Percentiles rank a stretch among this genome's conserved stretches.
These are phyloP conservation scores for Penicillium maclennaniae DNA, from an alignment of 495 filamentous ascomycete genomes.

Conservation along the genomic window DNA sequence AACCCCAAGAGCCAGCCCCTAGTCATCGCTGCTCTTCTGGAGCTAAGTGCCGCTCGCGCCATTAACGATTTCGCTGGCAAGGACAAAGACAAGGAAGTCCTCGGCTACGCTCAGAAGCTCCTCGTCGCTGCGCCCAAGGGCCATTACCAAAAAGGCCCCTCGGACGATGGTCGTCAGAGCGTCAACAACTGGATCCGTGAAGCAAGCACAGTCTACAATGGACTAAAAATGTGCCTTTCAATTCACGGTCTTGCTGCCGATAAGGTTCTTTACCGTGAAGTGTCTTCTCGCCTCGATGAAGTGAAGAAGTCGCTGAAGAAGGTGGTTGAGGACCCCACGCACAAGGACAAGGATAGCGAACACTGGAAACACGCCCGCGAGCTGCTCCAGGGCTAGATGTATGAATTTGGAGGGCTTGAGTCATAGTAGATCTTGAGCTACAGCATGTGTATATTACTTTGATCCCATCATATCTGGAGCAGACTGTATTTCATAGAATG, in stretches of 20 bases:
- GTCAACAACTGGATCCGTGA: conserved; percentile 25
- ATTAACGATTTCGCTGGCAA: conserved; percentile 25
- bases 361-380: neutral
- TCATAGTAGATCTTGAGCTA: neutral
- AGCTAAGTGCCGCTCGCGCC: conserved; percentile 41
- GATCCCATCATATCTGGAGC: conserved; percentile 18
- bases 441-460: conserved; percentile 27
- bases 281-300: conserved; percentile 3
- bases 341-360: neutral
- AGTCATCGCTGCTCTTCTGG: conserved; percentile 42
- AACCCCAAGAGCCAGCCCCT: conserved; percentile 38
- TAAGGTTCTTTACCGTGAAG: conserved; percentile 2
- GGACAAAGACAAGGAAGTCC: conserved; percentile 31
- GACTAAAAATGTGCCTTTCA: conserved; percentile 21
- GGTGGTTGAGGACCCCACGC: neutral
- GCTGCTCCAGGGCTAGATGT: neutral
- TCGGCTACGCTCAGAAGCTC: conserved; percentile 36
- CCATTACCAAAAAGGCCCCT: conserved; percentile 13
- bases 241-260: conserved; percentile 11
- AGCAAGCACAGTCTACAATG: conserved; percentile 30
- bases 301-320: conserved; percentile 22
- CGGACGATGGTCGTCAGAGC: conserved; percentile 8
- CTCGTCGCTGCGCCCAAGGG: conserved; percentile 15
- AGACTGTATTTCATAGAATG: conserved; percentile 22
- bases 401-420: neutral